Evolutionary conservation across 2,329 filamentous ascomycete species (phyloP).

Genomic region (Aspergillaceae sp.): DNA sequence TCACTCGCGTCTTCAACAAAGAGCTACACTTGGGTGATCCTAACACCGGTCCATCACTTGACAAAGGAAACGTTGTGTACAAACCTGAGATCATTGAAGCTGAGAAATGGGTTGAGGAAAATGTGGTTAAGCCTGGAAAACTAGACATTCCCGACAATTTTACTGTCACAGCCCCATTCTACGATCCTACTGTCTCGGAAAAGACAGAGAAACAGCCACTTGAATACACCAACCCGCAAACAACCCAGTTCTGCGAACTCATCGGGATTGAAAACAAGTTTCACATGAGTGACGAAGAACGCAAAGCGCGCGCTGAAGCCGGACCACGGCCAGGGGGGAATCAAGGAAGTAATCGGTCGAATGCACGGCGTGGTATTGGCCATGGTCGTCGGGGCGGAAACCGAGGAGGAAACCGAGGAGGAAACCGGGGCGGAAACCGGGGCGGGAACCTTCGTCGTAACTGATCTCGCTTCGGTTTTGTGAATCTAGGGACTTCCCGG

Average conservation of each 20-base stretch:
- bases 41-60: constrained; percentile 43
- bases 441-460: neutral
- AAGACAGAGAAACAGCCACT: constrained; percentile 55
- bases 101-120: constrained; percentile 68
- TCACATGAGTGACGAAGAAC: constrained; percentile 63
- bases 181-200: constrained; percentile 51
- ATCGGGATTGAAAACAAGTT: constrained; percentile 70
- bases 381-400: constrained; percentile 5
- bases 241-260: constrained; percentile 68
- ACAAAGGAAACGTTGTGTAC: constrained; percentile 64
- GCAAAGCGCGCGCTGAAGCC: constrained; percentile 47
- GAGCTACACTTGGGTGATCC: constrained; percentile 57
- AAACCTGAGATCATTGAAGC: constrained; percentile 58
- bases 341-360: constrained; percentile 14
- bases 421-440: neutral
- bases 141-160: constrained; percentile 74
- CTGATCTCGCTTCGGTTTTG: neutral
- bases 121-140: constrained; percentile 56
- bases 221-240: constrained; percentile 86
- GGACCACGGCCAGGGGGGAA: constrained; percentile 44
- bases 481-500: neutral
- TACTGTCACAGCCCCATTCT: constrained; percentile 61
- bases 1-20: constrained; percentile 69
- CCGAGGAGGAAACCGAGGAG: neutral
- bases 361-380: constrained; percentile 15